These are phyloP conservation scores for Prunus fruticosa DNA, from an alignment of 306 rosid species.

Conservation along the genomic window DNA sequence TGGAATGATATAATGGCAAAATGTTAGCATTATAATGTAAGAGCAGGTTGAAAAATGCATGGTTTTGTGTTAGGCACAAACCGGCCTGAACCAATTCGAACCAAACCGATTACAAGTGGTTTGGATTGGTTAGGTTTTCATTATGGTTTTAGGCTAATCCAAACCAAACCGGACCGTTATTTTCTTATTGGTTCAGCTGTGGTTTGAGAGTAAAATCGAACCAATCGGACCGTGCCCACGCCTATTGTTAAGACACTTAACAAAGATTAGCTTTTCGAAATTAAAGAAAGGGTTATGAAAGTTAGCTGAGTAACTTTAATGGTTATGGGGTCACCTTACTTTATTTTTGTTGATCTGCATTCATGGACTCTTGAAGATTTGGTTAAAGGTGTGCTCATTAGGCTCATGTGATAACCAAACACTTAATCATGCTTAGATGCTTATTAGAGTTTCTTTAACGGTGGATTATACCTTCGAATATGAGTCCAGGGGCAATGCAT, in stretches of 20 bases:
- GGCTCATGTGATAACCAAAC: conserved; percentile 49
- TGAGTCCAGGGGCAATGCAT: conserved; percentile 18
- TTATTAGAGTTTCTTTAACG: conserved; percentile 8
- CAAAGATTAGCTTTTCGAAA: conserved; percentile 37
- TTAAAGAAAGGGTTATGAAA: conserved; percentile 39
- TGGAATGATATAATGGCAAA: no score
- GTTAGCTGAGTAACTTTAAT: conserved; percentile 31
- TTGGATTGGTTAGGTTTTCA: no score
- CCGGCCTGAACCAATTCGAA: no score
- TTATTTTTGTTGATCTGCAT: conserved; percentile 20
- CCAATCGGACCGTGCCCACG: no score
- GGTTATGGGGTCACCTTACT: conserved; percentile 19
- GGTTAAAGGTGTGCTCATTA: conserved; percentile 45
- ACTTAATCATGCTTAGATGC: conserved; percentile 26
- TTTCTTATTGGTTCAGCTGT: no score
- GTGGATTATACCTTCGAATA: conserved; percentile 5
- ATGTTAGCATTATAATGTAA: no score
- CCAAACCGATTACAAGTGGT: no score
- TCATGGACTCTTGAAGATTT: conserved; percentile 27
- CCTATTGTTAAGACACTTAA: conserved; percentile 24
- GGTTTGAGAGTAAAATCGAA: no score
- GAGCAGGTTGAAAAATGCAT: no score
- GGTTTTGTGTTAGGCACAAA: no score
- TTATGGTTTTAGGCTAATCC: no score
- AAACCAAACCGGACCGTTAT: no score